Percentiles rank a stretch among this genome's conserved stretches.
phyloP scores from a whole-genome alignment of 805 yeast genomes.

The Spathaspora gorwiae region DNA sequence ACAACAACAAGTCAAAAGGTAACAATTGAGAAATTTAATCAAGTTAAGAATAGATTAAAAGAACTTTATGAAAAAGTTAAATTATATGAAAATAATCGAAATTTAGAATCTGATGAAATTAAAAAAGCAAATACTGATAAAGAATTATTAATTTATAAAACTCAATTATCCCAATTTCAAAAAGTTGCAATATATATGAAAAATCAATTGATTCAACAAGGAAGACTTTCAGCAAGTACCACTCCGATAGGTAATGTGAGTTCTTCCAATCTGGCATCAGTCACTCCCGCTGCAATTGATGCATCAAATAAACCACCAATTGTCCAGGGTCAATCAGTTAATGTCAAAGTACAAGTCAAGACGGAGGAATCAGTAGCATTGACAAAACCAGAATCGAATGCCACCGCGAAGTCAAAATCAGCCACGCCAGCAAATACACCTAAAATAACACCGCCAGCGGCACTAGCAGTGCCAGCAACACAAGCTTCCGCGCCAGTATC shows the following conservation, averaged over 20 bases:
- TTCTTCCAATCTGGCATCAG: conserved; percentile 4
- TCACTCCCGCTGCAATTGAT: background rate
- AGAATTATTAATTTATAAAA: conserved; percentile 22
- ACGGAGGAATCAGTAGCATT: background rate
- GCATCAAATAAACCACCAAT: conserved; percentile 3
- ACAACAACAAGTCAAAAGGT: conserved; percentile 13
- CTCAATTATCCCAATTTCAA: conserved; percentile 45
- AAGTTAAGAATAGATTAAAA: conserved; percentile 41
- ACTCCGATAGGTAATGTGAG: conserved; percentile 3
- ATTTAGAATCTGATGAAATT: conserved; percentile 42
- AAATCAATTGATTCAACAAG: conserved; percentile 34
- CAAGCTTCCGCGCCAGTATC: background rate
- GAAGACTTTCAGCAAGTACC: conserved; percentile 13
- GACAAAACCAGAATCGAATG: background rate
- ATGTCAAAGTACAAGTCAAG: background rate
- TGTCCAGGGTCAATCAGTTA: background rate
- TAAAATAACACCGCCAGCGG: background rate
- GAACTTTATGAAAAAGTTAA: conserved; percentile 42
- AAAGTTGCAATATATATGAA: conserved; percentile 47
- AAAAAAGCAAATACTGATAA: conserved; percentile 14
- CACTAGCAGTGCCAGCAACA: background rate
- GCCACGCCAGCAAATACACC: background rate
- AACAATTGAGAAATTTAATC: conserved; percentile 37
- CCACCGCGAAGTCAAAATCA: background rate
- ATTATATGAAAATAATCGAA: conserved; percentile 36